Base-by-base conservation (phyloP, 768 basidiomycete species). In the Amanita inopinata region DNA sequence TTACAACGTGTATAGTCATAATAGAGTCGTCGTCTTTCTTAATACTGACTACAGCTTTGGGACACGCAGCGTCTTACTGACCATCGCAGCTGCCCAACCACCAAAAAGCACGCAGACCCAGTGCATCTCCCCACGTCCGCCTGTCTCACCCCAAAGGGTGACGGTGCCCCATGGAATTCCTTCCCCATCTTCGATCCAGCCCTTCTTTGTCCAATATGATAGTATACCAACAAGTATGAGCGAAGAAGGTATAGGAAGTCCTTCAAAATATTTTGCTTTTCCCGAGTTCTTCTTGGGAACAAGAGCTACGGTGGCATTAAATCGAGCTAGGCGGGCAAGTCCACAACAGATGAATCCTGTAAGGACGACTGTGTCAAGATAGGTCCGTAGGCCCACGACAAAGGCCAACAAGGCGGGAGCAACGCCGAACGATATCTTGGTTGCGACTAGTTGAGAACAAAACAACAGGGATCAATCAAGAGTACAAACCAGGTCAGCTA, bases 281-380 rank as follows among this genome's bases (percentile, higher is more conserved):
- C 96, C 94, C 22, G 71, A 71, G 5, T 60, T 63, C 56, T 92
- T 86, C 61, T 92, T 93, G 1, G 94, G 94, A 18, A 96, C 73
- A 32, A 90, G 67, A 2, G 96, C 96, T 45, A 96, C 94, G 0
- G 96, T 99, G 6, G 94, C 96, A 61, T 99, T 99, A 74, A 97
- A 99, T 31, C 96, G 81, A 7, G 96, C 96, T 24, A 99, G 82
- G 38, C 96, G 83, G 14, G 96, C 96, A 40, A 99, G 78, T 25
- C 96, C 96, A 64, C 84, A 89, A 57, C 94, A 97, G 52, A 96
- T 90, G 61, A 97, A 99, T 39, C 78, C 75, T 10, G 92, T 80
- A 33, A 99, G 72, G 46, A 80, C 67, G 50, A 93, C 73, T 1
- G 84, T 87, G 66, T 99, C 96, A 46, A 96, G 78, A 48, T 85